Evolutionary conservation across 1,284 basidiomycete genomes (phyloP).

Genomic region (Schizopora paradoxa): DNA sequence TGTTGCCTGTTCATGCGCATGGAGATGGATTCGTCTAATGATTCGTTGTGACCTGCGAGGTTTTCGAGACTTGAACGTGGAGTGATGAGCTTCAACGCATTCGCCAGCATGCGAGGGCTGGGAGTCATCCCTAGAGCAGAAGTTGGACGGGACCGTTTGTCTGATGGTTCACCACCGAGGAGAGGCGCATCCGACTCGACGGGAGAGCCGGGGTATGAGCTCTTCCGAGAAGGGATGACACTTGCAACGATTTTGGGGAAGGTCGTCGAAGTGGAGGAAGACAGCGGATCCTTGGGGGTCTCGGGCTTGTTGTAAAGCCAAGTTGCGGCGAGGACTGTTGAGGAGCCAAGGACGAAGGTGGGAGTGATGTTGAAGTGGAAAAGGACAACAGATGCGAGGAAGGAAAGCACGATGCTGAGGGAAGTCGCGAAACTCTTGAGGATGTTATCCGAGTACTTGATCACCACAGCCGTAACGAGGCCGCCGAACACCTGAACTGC

Average conservation of each 20-base stretch:
- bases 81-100: slow-evolving; percentile 16
- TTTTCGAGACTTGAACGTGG: slow-evolving; percentile 16
- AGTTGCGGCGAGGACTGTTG: slow-evolving; percentile 81
- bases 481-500: slow-evolving; percentile 88
- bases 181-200: slow-evolving; percentile 15
- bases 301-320: slow-evolving; percentile 59
- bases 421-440: slow-evolving; percentile 95
- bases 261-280: neutral
- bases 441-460: slow-evolving; percentile 89
- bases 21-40: slow-evolving; percentile 3
- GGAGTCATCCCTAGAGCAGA: neutral
- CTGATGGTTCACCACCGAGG: slow-evolving; percentile 12
- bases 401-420: slow-evolving; percentile 89
- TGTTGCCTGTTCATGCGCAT: no score
- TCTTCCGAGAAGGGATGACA: slow-evolving; percentile 13
- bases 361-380: slow-evolving; percentile 87
- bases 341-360: slow-evolving; percentile 80
- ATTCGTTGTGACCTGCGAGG: slow-evolving; percentile 14
- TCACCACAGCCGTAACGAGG: slow-evolving; percentile 83
- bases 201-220: slow-evolving; percentile 11
- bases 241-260: slow-evolving; percentile 14
- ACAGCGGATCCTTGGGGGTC: neutral
- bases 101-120: slow-evolving; percentile 12
- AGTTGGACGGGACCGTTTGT: slow-evolving; percentile 1
- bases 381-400: slow-evolving; percentile 84